phyloP scores from a whole-genome alignment of 2,329 filamentous ascomycete species.

The Aphanoascus verrucosus region DNA sequence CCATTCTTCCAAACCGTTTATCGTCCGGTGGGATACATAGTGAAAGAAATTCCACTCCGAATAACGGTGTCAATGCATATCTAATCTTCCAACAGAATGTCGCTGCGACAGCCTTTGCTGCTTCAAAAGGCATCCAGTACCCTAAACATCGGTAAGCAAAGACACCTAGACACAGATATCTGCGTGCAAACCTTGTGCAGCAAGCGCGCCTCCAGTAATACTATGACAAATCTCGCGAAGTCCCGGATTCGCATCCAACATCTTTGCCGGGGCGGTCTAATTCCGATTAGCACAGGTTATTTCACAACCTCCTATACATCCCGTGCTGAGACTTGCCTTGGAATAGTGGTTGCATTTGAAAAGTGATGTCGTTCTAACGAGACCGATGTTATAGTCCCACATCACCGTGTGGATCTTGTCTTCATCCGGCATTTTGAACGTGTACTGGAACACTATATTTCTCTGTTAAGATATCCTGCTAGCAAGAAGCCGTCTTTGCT shows the following conservation, averaged over 20 bases:
- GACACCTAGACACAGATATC: background rate
- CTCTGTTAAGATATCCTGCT: background rate
- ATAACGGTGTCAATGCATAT: slow-evolving; percentile 76
- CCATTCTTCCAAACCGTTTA: slow-evolving; percentile 28
- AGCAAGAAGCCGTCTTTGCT: background rate
- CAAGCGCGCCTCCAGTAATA: slow-evolving; percentile 84
- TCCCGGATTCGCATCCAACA: slow-evolving; percentile 65
- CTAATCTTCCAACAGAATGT: slow-evolving; percentile 84
- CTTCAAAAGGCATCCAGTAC: slow-evolving; percentile 91
- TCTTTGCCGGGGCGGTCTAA: slow-evolving; percentile 80
- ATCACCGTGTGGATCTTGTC: slow-evolving; percentile 64
- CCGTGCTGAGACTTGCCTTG: slow-evolving; percentile 52
- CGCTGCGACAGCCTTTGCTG: slow-evolving; percentile 73
- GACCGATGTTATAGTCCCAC: slow-evolving; percentile 94
- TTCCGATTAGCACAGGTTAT: background rate
- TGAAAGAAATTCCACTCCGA: slow-evolving; percentile 68
- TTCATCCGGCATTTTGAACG: slow-evolving; percentile 60
- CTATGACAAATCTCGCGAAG: slow-evolving; percentile 84
- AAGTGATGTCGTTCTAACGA: slow-evolving; percentile 86
- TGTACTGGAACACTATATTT: slow-evolving; percentile 65
- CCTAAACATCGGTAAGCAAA: slow-evolving; percentile 44
- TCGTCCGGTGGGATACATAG: slow-evolving; percentile 57
- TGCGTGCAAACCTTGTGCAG: slow-evolving; percentile 64
- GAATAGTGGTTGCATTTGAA: slow-evolving; percentile 83
- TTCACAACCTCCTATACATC: background rate